Percentiles rank a stretch among this genome's conserved stretches.
phyloP scores from a whole-genome alignment of 805 yeast genomes.

The Ogataea nitratoaversa region DNA sequence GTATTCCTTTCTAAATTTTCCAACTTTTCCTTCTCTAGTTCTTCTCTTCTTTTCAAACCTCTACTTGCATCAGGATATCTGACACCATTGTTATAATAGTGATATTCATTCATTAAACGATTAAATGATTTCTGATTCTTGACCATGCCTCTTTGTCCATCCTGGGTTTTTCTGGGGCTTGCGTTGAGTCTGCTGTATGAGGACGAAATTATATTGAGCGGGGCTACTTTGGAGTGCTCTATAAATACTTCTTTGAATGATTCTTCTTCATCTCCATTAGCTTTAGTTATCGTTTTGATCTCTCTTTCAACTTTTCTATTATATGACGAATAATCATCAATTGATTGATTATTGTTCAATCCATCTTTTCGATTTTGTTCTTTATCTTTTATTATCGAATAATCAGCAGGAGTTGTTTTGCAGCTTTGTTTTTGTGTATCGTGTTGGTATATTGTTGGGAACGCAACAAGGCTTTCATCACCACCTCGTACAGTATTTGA shows the following conservation, averaged over 20 bases:
- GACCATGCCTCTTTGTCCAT: background rate
- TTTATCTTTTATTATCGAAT: no score
- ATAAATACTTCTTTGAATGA: slow-evolving; percentile 12
- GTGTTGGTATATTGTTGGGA: no score
- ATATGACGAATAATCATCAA: background rate
- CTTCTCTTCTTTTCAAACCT: slow-evolving; percentile 10
- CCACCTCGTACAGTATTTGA: no score
- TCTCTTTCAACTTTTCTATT: slow-evolving; percentile 9
- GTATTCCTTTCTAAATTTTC: background rate
- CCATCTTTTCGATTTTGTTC: background rate
- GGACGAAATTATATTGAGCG: no score
- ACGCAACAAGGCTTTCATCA: background rate
- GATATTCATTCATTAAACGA: slow-evolving; percentile 12
- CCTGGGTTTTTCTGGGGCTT: background rate
- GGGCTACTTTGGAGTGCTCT: slow-evolving; percentile 5
- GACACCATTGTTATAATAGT: slow-evolving; percentile 19
- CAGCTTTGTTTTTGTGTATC: no score
- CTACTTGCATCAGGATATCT: slow-evolving; percentile 11
- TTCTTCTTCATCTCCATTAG: slow-evolving; percentile 17
- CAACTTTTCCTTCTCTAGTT: background rate
- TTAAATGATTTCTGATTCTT: background rate
- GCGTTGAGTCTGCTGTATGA: no score
- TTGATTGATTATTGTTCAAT: background rate
- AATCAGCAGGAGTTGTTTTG: no score
- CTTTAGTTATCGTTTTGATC: slow-evolving; percentile 3